Percentiles rank a stretch among this genome's conserved stretches.
These are phyloP conservation scores for Balakata baccata DNA, from an alignment of 345 rosid genomes.

Conservation along the genomic window DNA sequence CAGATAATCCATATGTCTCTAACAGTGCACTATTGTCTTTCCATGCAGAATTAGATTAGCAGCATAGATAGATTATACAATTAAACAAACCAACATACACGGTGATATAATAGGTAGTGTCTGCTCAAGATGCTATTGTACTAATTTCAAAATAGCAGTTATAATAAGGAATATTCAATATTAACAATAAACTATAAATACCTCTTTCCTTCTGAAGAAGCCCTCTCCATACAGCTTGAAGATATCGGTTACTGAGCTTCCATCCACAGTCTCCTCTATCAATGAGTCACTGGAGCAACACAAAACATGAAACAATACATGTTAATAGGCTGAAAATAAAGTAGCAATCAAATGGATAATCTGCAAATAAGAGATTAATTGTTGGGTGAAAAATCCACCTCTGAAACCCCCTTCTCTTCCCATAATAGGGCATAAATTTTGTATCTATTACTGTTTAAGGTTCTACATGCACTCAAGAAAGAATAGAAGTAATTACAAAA, in stretches of 20 bases:
- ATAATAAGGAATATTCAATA: background rate
- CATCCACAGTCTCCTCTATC: constrained; percentile 61
- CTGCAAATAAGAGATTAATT: background rate
- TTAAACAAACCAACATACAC: background rate
- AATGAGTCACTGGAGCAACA: constrained; percentile 54
- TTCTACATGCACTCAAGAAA: background rate
- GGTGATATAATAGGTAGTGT: background rate
- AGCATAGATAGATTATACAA: background rate
- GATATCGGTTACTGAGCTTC: constrained; percentile 76
- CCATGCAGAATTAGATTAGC: background rate
- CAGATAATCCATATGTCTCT: background rate
- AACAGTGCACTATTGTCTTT: background rate
- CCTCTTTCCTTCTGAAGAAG: constrained; percentile 93
- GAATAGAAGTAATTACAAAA: background rate
- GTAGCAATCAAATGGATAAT: background rate
- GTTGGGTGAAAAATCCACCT: background rate
- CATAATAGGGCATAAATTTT: background rate
- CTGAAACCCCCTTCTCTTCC: background rate
- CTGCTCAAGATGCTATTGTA: background rate
- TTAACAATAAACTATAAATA: constrained; percentile 11
- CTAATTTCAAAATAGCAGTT: background rate
- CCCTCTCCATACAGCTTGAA: constrained; percentile 75
- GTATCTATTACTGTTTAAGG: background rate
- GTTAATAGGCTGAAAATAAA: constrained; percentile 9
- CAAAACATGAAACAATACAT: constrained; percentile 11